Conservation (phyloP, 1,284 basidiomycete species). For the Tilletia horrida region DNA sequence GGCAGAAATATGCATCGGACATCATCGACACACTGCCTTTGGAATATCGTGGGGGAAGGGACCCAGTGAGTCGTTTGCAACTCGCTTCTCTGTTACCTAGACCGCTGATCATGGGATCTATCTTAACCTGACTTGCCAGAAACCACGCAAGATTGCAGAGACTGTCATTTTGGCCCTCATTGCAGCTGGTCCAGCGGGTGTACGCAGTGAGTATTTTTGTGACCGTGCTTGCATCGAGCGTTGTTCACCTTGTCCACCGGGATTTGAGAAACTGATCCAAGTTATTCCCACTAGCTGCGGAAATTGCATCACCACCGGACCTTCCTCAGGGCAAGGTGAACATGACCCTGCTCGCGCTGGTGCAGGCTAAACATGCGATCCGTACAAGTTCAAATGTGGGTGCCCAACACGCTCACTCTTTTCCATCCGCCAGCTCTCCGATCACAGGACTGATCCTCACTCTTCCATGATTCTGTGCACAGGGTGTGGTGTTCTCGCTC, state of each 20-base stretch:
- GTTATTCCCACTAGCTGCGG: slow-evolving; percentile 63
- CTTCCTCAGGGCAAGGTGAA: slow-evolving; percentile 83
- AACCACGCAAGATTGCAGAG: slow-evolving; percentile 42
- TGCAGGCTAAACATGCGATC: slow-evolving; percentile 76
- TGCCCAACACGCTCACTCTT: slow-evolving; percentile 51
- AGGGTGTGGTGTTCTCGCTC: slow-evolving; percentile 50
- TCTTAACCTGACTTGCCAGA: slow-evolving; percentile 10
- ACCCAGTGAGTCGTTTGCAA: slow-evolving; percentile 76
- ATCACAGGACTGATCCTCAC: neutral
- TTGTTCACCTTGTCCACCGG: slow-evolving; percentile 60
- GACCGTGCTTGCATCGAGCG: too few relatives aligned
- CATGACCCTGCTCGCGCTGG: slow-evolving; percentile 85
- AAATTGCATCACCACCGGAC: slow-evolving; percentile 75
- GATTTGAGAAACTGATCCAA: slow-evolving; percentile 72
- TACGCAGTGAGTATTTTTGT: slow-evolving; percentile 31
- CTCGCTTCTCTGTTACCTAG: too few relatives aligned
- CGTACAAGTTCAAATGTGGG: slow-evolving; percentile 61
- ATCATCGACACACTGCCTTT: slow-evolving; percentile 76
- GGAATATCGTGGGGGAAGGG: slow-evolving; percentile 78
- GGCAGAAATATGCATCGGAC: slow-evolving; percentile 54
- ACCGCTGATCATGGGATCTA: too few relatives aligned
- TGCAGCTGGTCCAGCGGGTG: slow-evolving; percentile 36
- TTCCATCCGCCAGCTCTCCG: neutral
- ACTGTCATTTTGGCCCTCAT: slow-evolving; percentile 47
- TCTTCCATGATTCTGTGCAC: neutral